Evolutionary conservation across 2,329 filamentous ascomycete genomes (phyloP).

Genomic region (Aureobasidium sp.): DNA sequence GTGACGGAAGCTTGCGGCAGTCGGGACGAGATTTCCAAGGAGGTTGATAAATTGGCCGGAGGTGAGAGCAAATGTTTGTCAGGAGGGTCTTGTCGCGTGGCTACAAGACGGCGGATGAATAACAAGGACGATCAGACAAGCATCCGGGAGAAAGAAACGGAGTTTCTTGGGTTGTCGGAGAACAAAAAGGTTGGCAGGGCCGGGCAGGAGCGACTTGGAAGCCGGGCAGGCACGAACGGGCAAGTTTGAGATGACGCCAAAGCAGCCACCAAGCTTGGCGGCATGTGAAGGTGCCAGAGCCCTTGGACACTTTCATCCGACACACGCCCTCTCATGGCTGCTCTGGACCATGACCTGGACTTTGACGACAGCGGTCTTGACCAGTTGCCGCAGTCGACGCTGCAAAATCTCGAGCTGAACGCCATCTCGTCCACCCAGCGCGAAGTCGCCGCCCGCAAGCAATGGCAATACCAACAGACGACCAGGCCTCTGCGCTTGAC

Average conservation of each 20-base stretch:
- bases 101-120: not conserved
- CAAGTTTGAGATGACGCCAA: not conserved
- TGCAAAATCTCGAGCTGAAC: slow-evolving; percentile 39
- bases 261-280: slow-evolving; percentile 1
- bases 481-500: not conserved
- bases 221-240: not conserved
- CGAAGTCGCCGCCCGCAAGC: not conserved
- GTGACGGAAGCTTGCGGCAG: not conserved
- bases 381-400: slow-evolving; percentile 38
- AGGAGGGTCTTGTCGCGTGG: not conserved
- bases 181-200: slow-evolving; percentile 6
- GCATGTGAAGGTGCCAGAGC: not conserved
- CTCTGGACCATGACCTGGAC: slow-evolving; percentile 37
- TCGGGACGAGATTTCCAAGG: not conserved
- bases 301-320: too few species aligned
- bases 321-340: slow-evolving; percentile 20
- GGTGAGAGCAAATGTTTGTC: not conserved
- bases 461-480: not conserved
- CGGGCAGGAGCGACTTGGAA: not conserved
- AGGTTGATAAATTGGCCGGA: not conserved
- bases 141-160: not conserved
- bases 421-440: slow-evolving; percentile 39
- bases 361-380: slow-evolving; percentile 42
- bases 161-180: not conserved
- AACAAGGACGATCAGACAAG: not conserved